These are phyloP conservation scores for Claviceps paspali DNA, from an alignment of 2,329 filamentous ascomycete genomes.

Conservation along the genomic window DNA sequence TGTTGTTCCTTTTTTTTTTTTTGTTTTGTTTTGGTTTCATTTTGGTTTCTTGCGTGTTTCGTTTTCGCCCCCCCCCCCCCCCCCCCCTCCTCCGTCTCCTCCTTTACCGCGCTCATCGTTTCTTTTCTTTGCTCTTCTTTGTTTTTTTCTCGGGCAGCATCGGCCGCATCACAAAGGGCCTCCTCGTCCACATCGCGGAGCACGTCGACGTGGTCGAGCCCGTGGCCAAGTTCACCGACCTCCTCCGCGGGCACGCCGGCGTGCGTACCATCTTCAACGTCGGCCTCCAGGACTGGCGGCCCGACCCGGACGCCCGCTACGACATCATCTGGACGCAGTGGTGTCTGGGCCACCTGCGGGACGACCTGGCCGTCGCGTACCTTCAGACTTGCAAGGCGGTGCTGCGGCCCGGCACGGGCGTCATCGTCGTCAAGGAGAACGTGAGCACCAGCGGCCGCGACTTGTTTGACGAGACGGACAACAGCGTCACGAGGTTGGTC, in stretches of 20 bases:
- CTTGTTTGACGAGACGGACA: conserved; percentile 61
- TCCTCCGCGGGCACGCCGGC: conserved; percentile 41
- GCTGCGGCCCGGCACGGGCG: conserved; percentile 14
- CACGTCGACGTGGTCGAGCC: conserved; percentile 76
- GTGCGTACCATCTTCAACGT: conserved; percentile 51
- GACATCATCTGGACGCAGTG: conserved; percentile 83
- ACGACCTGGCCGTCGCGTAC: conserved; percentile 54
- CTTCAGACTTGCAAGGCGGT: conserved; percentile 42
- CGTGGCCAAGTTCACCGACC: conserved; percentile 61
- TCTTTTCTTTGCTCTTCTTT: not conserved
- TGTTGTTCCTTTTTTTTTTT: too few relatives aligned
- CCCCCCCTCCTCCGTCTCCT: too few relatives aligned
- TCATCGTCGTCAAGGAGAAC: conserved; percentile 49
- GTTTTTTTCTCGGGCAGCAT: conserved; percentile 36
- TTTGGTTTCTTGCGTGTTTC: too few relatives aligned
- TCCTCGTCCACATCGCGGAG: conserved; percentile 56
- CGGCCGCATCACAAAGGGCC: conserved; percentile 63
- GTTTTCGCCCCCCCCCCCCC: too few relatives aligned
- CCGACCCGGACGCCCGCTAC: conserved; percentile 37
- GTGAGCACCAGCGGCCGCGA: conserved; percentile 42
- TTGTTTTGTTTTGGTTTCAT: too few relatives aligned
- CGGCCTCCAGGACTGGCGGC: conserved; percentile 57
- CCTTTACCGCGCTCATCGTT: too few relatives aligned
- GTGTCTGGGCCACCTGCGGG: conserved; percentile 73
- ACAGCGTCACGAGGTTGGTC: conserved; percentile 53